Percentiles rank a stretch among this genome's conserved stretches.
These are phyloP conservation scores for Yamadazyma atlantica DNA, from an alignment of 1,139 yeast genomes.

Conservation along the genomic window DNA sequence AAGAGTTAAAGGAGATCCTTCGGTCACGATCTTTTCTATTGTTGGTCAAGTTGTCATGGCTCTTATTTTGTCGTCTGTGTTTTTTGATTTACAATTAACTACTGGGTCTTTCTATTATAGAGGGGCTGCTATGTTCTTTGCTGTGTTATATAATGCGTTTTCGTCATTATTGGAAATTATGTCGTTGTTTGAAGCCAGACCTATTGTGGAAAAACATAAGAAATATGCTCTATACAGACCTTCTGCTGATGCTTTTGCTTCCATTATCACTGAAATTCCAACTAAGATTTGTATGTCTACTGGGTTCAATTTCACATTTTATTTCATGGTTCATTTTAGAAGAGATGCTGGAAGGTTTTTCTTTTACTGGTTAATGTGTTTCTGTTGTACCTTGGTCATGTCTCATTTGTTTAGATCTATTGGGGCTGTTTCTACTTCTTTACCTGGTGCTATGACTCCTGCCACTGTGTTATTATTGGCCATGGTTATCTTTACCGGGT, in stretches of 20 bases:
- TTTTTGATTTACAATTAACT: slow-evolving; percentile 53
- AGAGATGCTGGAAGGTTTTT: slow-evolving; percentile 62
- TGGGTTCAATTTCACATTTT: slow-evolving; percentile 47
- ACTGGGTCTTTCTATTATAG: slow-evolving; percentile 60
- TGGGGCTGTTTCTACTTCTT: slow-evolving; percentile 55
- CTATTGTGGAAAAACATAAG: slow-evolving; percentile 78
- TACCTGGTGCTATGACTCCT: slow-evolving; percentile 62
- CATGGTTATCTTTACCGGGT: slow-evolving; percentile 59
- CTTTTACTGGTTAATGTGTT: slow-evolving; percentile 44
- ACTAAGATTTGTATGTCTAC: slow-evolving; percentile 47
- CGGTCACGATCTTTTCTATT: slow-evolving; percentile 59
- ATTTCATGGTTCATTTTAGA: slow-evolving; percentile 58
- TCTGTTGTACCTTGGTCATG: slow-evolving; percentile 51
- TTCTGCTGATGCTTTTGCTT: slow-evolving; percentile 65
- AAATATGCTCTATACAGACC: slow-evolving; percentile 67
- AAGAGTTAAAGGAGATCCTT: slow-evolving; percentile 65
- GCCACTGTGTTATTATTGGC: slow-evolving; percentile 56
- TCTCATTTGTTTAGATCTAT: slow-evolving; percentile 60
- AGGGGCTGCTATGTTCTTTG: slow-evolving; percentile 74
- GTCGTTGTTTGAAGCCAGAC: slow-evolving; percentile 68
- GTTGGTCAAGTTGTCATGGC: slow-evolving; percentile 73
- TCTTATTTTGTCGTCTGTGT: slow-evolving; percentile 70
- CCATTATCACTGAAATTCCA: slow-evolving; percentile 59
- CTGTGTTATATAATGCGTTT: slow-evolving; percentile 75
- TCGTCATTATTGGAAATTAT: slow-evolving; percentile 72